Evolutionary conservation across 2,329 filamentous ascomycete genomes (phyloP), one percentile per base, ranked within the genome.

Genomic region (Pseudogymnoascus sp.): DNA sequence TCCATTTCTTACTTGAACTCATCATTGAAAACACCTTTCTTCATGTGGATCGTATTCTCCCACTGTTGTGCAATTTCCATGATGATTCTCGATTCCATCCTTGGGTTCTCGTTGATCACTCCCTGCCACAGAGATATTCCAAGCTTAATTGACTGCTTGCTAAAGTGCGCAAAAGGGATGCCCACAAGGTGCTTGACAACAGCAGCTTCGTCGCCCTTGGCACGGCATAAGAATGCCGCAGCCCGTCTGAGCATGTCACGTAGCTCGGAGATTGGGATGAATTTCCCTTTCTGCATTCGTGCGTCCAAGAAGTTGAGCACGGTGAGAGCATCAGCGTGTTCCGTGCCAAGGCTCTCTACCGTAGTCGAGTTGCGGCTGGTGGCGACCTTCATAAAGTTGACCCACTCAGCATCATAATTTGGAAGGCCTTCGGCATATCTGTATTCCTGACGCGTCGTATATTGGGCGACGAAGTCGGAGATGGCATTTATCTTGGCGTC

Each of bases 101-200:
- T 84, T 2, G 92, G 90, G 70, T 96, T 97, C 73, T 99, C 94
- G 69, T 97, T 94, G 70, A 97, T 95, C 12, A 97, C 90, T 27
- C 94, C 94, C 64, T 97, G 85, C 94, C 94, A 99, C 5, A 99
- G 79, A 3, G 94, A 97, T 36, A 97, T 89, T 5, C 94, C 95
- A 59, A 97, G 84, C 72, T 96, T 96, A 73, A 99, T 94, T 1
- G 92, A 94, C 70, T 96, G 90, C 73, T 96, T 96, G 4, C 89
- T 95, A 73, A 99, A 97, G 55, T 96, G 84, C 41, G 85, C 84
- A 74, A 99, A 99, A 0, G 94, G 95, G 64, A 99, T 94, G 67
- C 85, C 88, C 65, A 99, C 93, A 13, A 99, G 81, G 70, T 95
- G 89, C 70, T 93, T 90, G 10, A 91, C 86, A 62, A 97, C 87